phyloP scores from a whole-genome alignment of 257 asterid species.

The Solanum virginianum region DNA sequence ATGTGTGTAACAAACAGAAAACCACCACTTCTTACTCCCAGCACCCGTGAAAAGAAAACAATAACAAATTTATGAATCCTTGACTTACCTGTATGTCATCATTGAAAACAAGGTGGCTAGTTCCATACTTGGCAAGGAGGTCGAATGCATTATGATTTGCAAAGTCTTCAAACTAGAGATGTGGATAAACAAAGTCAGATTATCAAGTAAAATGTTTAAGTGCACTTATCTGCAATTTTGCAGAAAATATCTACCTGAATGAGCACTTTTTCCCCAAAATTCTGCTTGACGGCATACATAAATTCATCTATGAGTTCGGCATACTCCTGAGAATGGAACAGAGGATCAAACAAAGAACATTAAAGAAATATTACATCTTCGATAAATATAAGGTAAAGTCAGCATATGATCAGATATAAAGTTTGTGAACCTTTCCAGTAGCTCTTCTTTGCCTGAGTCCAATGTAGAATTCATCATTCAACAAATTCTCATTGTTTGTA shows the following conservation, averaged over 20 bases:
- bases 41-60: not conserved
- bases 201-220: not conserved
- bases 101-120: constrained; percentile 72
- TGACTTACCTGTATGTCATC: constrained; percentile 64
- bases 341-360: not conserved
- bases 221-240: not conserved
- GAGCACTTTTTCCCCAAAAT: constrained; percentile 76
- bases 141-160: constrained; percentile 86
- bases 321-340: constrained; percentile 41
- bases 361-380: not conserved
- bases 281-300: constrained; percentile 77
- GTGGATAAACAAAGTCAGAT: not conserved
- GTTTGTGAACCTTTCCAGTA: constrained; percentile 52
- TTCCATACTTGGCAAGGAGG: constrained; percentile 58
- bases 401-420: not conserved
- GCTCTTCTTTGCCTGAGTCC: constrained; percentile 66
- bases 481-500: constrained; percentile 60
- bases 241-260: constrained; percentile 37
- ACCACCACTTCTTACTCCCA: not conserved
- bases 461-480: constrained; percentile 61
- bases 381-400: not conserved
- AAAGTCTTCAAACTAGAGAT: constrained; percentile 70
- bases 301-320: constrained; percentile 70
- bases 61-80: not conserved
- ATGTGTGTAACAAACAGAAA: not conserved